Percentiles rank a stretch among this genome's conserved stretches.
phyloP scores from a whole-genome alignment of 108 stramenopile species.

The Craspedostauros australis region DNA sequence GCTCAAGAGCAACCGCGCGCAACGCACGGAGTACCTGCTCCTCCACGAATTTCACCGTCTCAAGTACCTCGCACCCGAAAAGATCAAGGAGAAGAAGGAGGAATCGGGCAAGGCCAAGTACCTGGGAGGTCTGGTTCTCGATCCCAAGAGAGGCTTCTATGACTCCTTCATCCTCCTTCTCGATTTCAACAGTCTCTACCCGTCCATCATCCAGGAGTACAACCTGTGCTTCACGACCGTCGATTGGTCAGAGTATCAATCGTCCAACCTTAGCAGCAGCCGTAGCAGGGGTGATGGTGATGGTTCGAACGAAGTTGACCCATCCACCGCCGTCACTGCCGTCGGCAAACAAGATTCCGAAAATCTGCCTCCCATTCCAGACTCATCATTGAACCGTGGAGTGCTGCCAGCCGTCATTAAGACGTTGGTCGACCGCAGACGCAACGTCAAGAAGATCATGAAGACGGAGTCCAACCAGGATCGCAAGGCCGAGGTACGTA shows the following conservation, averaged over 20 bases:
- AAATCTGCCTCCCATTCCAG: slow-evolving; percentile 85
- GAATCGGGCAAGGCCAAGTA: slow-evolving; percentile 86
- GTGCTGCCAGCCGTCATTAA: slow-evolving; percentile 96
- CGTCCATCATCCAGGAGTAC: slow-evolving; percentile 99
- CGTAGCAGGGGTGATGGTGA: slow-evolving; percentile 20
- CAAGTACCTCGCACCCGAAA: slow-evolving; percentile 94
- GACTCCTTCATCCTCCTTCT: slow-evolving; percentile 97
- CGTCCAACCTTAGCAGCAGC: no score
- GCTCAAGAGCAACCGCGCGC: slow-evolving; percentile 95
- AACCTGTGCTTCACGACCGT: slow-evolving; percentile 99
- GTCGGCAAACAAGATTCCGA: slow-evolving; percentile 32
- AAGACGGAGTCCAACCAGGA: slow-evolving; percentile 76
- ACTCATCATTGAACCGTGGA: slow-evolving; percentile 68
- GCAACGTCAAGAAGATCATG: slow-evolving; percentile 86
- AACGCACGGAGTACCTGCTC: slow-evolving; percentile 96
- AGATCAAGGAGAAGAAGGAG: slow-evolving; percentile 45
- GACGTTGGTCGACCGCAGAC: slow-evolving; percentile 92
- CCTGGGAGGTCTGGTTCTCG: slow-evolving; percentile 96
- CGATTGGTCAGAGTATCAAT: slow-evolving; percentile 70
- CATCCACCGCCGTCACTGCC: no score
- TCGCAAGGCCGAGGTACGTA: slow-evolving; percentile 71
- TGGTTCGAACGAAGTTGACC: slow-evolving; percentile 23
- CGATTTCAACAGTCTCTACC: slow-evolving; percentile 99
- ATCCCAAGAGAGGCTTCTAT: slow-evolving; percentile 99
- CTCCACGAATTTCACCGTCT: slow-evolving; percentile 97